Evolutionary conservation across 371 early-diverging fungal genomes (phyloP).

Genomic region (Mucor circinelloides): DNA sequence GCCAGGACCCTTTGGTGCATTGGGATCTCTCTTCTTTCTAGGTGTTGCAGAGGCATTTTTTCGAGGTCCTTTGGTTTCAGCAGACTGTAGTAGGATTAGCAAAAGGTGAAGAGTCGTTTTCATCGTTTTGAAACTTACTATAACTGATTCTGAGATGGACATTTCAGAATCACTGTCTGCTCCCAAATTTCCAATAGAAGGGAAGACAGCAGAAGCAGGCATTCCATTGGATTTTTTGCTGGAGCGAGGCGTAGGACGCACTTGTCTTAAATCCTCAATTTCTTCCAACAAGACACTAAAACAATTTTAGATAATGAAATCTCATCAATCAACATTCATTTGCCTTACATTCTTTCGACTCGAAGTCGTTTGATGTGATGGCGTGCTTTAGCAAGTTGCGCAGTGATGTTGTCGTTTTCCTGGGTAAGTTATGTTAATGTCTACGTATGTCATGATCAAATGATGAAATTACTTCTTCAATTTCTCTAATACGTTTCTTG

Average conservation of each 20-base stretch:
- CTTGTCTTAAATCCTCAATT: conserved; percentile 18
- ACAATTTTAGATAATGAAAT: not conserved
- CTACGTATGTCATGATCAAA: not conserved
- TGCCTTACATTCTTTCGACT: conserved; percentile 49
- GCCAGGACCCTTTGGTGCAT: conserved; percentile 60
- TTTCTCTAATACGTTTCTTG: conserved; percentile 62
- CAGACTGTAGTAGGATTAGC: conserved; percentile 2
- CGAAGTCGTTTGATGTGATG: conserved; percentile 51
- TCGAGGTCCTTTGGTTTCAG: not conserved
- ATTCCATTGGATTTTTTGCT: not conserved
- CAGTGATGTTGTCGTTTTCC: conserved; percentile 24
- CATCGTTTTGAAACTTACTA: conserved; percentile 4
- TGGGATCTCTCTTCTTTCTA: conserved; percentile 53
- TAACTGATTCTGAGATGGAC: conserved; percentile 25
- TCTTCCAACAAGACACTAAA: conserved; percentile 26
- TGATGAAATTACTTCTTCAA: conserved; percentile 54
- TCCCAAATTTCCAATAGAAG: not conserved
- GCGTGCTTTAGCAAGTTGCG: conserved; percentile 19
- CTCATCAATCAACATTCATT: not conserved
- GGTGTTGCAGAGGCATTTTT: conserved; percentile 11
- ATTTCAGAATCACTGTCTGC: conserved; percentile 28
- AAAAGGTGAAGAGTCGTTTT: not conserved
- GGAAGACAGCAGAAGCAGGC: not conserved
- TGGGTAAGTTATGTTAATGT: not conserved
- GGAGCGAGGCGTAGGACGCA: not conserved